Conservation (phyloP, 768 basidiomycete species). For the Pleurotus eryngii region DNA sequence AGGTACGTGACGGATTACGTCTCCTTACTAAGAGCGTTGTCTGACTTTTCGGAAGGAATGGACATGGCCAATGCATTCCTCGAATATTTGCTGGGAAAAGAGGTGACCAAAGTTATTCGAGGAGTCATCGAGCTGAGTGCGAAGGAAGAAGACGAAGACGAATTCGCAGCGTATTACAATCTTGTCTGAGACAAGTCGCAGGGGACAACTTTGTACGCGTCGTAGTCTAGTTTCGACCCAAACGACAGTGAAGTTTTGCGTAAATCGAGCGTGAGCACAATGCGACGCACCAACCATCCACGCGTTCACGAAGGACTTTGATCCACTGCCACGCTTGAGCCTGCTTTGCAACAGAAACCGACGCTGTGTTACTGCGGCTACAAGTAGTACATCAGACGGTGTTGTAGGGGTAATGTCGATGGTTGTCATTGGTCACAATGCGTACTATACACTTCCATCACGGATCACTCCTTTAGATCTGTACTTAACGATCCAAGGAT, state of each 20-base stretch:
- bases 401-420: too few species aligned
- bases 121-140: conserved; percentile 17
- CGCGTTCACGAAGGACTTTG: too few species aligned
- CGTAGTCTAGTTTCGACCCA: too few species aligned
- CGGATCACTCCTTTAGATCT: conserved; percentile 43
- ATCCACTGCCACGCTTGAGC: too few species aligned
- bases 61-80: conserved; percentile 34
- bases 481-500: conserved; percentile 84
- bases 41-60: conserved; percentile 17
- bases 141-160: conserved; percentile 19
- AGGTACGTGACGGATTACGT: conserved; percentile 18
- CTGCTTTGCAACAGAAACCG: too few species aligned
- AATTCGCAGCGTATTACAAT: conserved; percentile 22
- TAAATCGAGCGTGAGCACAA: too few species aligned
- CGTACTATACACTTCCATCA: conserved; percentile 12
- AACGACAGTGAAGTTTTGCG: too few species aligned
- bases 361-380: too few species aligned
- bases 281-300: too few species aligned
- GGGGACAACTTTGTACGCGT: too few species aligned
- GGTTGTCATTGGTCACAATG: too few species aligned
- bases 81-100: conserved; percentile 21
- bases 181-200: background rate
- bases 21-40: background rate
- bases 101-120: conserved; percentile 15
- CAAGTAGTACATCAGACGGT: too few species aligned